Evolutionary conservation across 2,329 filamentous ascomycete genomes (phyloP), one percentile per base, ranked within the genome.

Genomic region (Ophiostoma ulmi): DNA sequence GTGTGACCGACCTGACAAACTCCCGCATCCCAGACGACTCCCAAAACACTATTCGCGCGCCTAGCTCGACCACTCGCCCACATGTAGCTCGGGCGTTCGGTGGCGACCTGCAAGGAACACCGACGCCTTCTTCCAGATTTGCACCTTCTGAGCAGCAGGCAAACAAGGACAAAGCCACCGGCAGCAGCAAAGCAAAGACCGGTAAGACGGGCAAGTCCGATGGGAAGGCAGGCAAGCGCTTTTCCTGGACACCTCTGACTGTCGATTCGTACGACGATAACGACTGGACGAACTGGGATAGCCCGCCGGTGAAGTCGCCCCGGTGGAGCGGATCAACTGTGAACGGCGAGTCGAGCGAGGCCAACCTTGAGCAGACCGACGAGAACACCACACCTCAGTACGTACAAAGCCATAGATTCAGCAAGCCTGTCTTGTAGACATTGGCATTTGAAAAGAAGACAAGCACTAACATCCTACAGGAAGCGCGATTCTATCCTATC

Each of bases 281-380:
- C 74, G 87, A 88, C 77, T 90, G 87, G 88, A 83, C 85, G 8
- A 89, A 85, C 77, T 90, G 88, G 87, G 88, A 90, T 61, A 81
- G 80, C 44, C 85, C 87, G 2, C 81, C 80, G 70, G 77, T 77
- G 55, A 85, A 74, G 70, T 75, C 86, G 77, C 83, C 87, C 20
- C 82, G 88, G 73, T 90, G 88, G 88, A 90, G 88, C 77, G 87
- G 87, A 63, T 88, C 85, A 72, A 88, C 86, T 11, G 82, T 86
- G 36, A 81, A 79, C 71, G 81, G 80, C 61, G 84, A 86, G 70
- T 80, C 83, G 71, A 79, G 80, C 68, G 74, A 78, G 58, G 75
- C 79, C 26, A 65, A 38, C 31, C 80, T 84, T 7, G 85, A 87
- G 76, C 82, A 80, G 73, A 77, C 77, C 48, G 81, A 84, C 73